phyloP scores from a whole-genome alignment of 2,329 filamentous ascomycete species.

The Cytospora piceicola region DNA sequence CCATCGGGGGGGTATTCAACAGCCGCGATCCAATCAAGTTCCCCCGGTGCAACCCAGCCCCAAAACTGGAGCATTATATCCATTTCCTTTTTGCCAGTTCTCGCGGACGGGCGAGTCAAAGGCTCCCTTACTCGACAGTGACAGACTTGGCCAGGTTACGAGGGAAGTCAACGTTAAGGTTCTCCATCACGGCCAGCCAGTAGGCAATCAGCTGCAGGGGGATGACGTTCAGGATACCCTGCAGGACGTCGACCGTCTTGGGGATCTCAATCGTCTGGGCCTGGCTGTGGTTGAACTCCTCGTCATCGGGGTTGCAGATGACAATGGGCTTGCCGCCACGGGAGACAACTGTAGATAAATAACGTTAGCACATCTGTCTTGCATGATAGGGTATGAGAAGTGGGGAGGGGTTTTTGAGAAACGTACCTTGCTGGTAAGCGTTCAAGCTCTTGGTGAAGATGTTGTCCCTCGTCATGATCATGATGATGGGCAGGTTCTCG shows the following conservation, averaged over 20 bases:
- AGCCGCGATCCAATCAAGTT: background rate
- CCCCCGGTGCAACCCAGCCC: background rate
- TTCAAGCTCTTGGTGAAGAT: slow-evolving; percentile 99
- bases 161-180: slow-evolving; percentile 97
- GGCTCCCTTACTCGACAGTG: slow-evolving; percentile 80
- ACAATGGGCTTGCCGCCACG: slow-evolving; percentile 96
- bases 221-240: slow-evolving; percentile 97
- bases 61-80: background rate
- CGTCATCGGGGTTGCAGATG: slow-evolving; percentile 90
- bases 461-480: slow-evolving; percentile 96
- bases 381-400: no score
- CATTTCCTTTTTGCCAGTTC: slow-evolving; percentile 5
- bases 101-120: background rate
- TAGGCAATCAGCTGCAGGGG: slow-evolving; percentile 98
- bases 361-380: slow-evolving; percentile 2
- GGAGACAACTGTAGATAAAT: slow-evolving; percentile 72
- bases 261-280: slow-evolving; percentile 98
- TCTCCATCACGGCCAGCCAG: slow-evolving; percentile 96
- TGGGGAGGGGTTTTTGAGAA: background rate
- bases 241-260: slow-evolving; percentile 90
- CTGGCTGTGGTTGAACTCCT: slow-evolving; percentile 85
- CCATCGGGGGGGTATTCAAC: background rate
- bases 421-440: slow-evolving; percentile 92
- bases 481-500: slow-evolving; percentile 98
- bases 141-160: slow-evolving; percentile 99